Conservation (phyloP, 768 basidiomycete species). For the Boletales sp. region DNA sequence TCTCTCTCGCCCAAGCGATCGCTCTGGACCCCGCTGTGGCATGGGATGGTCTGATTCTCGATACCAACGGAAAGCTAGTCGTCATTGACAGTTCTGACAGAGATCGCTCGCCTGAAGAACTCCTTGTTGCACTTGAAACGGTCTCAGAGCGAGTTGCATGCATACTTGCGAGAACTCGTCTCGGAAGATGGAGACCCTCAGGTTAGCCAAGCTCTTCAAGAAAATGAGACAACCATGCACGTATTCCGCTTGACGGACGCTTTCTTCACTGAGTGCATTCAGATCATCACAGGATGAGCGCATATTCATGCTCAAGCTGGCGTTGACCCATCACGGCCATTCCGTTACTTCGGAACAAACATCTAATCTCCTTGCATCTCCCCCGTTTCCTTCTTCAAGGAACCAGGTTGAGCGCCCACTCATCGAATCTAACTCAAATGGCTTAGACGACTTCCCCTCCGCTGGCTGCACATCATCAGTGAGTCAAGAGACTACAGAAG, state of each 20-base stretch:
- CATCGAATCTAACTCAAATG: conserved; percentile 10
- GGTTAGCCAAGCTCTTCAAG: conserved; percentile 55
- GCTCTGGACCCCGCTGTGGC: conserved; percentile 63
- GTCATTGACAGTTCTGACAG: conserved; percentile 34
- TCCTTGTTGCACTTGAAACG: conserved; percentile 59
- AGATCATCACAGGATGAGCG: conserved; percentile 81
- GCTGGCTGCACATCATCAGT: not conserved
- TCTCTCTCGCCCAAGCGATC: conserved; percentile 62
- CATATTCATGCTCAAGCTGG: conserved; percentile 63
- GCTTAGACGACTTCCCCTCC: conserved; percentile 8
- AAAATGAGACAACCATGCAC: conserved; percentile 71
- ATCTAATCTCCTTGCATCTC: not conserved
- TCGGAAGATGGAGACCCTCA: conserved; percentile 49
- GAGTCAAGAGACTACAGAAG: not conserved
- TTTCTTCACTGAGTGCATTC: conserved; percentile 13
- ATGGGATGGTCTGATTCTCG: conserved; percentile 54
- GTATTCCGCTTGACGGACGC: conserved; percentile 24
- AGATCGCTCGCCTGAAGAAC: conserved; percentile 72
- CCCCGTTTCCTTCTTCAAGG: not conserved
- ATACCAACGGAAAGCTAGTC: not conserved
- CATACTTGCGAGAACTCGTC: conserved; percentile 38
- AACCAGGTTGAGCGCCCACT: conserved; percentile 1
- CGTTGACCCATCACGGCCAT: conserved; percentile 60
- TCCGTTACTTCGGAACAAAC: conserved; percentile 29
- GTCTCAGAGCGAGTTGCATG: conserved; percentile 58